Base-by-base conservation (phyloP, 306 rosid genomes). In the Prunus mira region DNA sequence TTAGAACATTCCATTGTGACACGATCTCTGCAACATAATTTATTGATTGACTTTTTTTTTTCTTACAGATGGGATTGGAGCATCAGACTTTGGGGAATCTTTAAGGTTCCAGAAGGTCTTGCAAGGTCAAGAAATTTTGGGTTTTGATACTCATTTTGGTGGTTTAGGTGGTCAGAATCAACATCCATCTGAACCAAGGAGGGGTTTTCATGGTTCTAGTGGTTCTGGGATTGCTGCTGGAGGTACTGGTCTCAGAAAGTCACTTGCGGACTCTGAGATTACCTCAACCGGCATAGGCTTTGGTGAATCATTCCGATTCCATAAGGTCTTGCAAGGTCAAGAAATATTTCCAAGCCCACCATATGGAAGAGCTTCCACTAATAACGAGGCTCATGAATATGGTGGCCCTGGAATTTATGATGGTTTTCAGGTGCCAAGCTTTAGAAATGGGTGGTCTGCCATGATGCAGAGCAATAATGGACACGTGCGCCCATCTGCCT, bases 261-360 rank as follows among this genome's bases (percentile, higher is more conserved):
- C 89, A 0, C 80, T 34, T 15, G 34, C 66, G 58, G 74, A 80
- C 69, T 85, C 96, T 80, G 93, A 88, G 80, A 80, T 83, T 78
- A 64, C 87, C 90, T 72, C 85, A 60, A 87, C 83, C 61, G 87
- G 89, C 83, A 84, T 68, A 72, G 89, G 92, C 96, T 92, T 91
- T 81, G 76, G 92, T 61, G 98, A 92, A 83, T 89, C 99, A 41
- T 78, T 84, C 76, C 83, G 91, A 84, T 96, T 91, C 93, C 98
- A 85, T 73, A 91, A 92, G 98, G 99, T 96, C 99, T 96, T 96
- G 98, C 99, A 96, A 96, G 98, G 99, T 96, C 99, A 96, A 96
- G 99, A 96, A 96, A 91, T 92, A 77, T 83, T 88, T 81, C 91
- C 97, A 45, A 85, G 91, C 81, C 82, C 89, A 66, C 89, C 89